Percentiles rank a stretch among this genome's conserved stretches.
Conservation (phyloP, 768 basidiomycete genomes). For the Mycena metata region DNA sequence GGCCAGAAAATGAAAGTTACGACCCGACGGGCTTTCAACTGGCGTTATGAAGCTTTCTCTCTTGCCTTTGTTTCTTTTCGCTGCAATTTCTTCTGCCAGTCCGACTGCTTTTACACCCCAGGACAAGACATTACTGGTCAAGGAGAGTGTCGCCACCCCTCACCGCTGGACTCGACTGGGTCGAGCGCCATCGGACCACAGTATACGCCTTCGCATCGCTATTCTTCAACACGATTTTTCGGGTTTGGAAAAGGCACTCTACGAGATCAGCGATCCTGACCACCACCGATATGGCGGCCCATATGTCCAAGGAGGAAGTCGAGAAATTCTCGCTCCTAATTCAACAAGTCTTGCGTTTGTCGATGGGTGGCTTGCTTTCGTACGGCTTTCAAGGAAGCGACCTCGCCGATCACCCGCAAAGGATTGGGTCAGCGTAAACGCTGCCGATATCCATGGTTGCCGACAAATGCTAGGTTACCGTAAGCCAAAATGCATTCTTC, state of each 20-base stretch:
- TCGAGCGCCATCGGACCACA: constrained; percentile 58
- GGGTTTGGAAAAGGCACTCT: constrained; percentile 64
- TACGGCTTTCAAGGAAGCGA: constrained; percentile 66
- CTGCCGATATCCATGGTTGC: constrained; percentile 73
- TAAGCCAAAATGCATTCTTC: constrained; percentile 47
- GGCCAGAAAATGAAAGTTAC: constrained; percentile 35
- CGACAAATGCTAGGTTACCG: constrained; percentile 82
- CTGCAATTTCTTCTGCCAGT: constrained; percentile 41
- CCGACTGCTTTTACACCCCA: constrained; percentile 37
- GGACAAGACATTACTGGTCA: constrained; percentile 51
- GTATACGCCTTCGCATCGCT: constrained; percentile 69
- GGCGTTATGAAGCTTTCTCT: constrained; percentile 31
- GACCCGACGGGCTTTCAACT: constrained; percentile 20
- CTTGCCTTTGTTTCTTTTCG: constrained; percentile 37
- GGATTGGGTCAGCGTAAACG: constrained; percentile 76
- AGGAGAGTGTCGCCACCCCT: constrained; percentile 64
- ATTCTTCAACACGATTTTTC: constrained; percentile 67
- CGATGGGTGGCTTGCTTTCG: constrained; percentile 70
- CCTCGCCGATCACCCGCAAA: constrained; percentile 70
- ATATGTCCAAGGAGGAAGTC: constrained; percentile 76
- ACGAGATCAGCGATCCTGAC: constrained; percentile 69
- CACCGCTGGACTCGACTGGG: constrained; percentile 61
- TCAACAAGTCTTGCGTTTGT: constrained; percentile 66
- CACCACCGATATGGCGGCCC: constrained; percentile 67
- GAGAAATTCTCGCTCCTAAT: constrained; percentile 72